Evolutionary conservation across 2,329 filamentous ascomycete genomes (phyloP).

Genomic region (Penicillium sp.): DNA sequence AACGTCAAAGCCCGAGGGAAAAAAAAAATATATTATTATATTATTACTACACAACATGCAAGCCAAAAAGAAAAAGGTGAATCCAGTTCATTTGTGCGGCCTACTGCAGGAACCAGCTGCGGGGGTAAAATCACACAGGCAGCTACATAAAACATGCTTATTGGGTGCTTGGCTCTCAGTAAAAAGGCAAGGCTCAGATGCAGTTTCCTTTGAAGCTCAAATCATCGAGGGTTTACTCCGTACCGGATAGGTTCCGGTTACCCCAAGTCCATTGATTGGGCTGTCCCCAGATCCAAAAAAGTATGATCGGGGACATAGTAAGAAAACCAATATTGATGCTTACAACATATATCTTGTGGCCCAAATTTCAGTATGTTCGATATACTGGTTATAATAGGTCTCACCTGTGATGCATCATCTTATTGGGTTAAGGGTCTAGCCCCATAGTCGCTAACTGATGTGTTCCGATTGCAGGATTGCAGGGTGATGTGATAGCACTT

Average conservation of each 20-base stretch:
- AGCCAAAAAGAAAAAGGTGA: background rate
- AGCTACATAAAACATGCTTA: background rate
- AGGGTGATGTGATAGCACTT: constrained; percentile 21
- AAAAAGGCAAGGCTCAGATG: constrained; percentile 13
- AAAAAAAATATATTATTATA: background rate
- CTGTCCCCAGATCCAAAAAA: background rate
- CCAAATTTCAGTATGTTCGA: constrained; percentile 3
- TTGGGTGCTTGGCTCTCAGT: background rate
- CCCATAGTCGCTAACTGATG: constrained; percentile 24
- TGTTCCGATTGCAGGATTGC: constrained; percentile 26
- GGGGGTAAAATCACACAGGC: constrained; percentile 11
- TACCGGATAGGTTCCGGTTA: constrained; percentile 4
- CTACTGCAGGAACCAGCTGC: constrained; percentile 39
- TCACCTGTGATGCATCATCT: constrained; percentile 18
- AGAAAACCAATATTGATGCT: background rate
- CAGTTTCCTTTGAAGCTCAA: constrained; percentile 7
- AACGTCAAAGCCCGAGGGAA: background rate
- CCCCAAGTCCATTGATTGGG: constrained; percentile 10
- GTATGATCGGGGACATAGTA: background rate
- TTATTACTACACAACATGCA: constrained; percentile 1
- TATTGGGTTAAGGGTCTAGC: constrained; percentile 18
- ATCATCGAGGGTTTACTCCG: constrained; percentile 5
- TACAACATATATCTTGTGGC: background rate
- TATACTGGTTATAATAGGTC: constrained; percentile 8
- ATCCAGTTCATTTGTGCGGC: constrained; percentile 23